Evolutionary conservation across 2,329 filamentous ascomycete species (phyloP).

Genomic region (Claviceps arundinis): DNA sequence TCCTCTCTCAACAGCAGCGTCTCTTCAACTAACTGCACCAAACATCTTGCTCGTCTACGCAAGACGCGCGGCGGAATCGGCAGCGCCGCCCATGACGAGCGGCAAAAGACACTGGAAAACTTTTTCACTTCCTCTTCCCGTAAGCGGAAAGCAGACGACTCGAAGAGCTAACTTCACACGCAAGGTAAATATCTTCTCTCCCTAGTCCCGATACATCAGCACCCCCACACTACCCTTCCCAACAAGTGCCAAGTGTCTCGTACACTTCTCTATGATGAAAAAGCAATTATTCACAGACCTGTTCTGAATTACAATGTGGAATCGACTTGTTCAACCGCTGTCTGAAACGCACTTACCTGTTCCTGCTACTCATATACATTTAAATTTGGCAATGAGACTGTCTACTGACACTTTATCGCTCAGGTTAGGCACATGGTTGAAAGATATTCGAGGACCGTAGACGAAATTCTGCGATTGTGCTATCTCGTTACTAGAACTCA

Average conservation of each 20-base stretch:
- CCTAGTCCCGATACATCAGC: neutral
- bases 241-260: neutral
- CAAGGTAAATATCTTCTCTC: conserved; percentile 24
- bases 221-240: conserved; percentile 5
- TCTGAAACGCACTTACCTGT: conserved; percentile 37
- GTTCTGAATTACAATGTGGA: conserved; percentile 65
- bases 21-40: conserved; percentile 46
- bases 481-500: neutral
- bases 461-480: neutral
- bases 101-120: conserved; percentile 60
- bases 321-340: conserved; percentile 67
- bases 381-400: neutral
- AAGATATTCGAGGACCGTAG: neutral
- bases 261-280: conserved; percentile 47
- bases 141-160: conserved; percentile 3
- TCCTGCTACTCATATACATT: neutral
- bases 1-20: conserved; percentile 9
- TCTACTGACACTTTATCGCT: conserved; percentile 1
- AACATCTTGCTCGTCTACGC: conserved; percentile 61
- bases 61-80: conserved; percentile 75
- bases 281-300: conserved; percentile 65
- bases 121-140: conserved; percentile 49
- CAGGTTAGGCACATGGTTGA: neutral
- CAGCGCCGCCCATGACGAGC: conserved; percentile 60
- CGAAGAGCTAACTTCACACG: neutral